Conservation (phyloP, 2,329 filamentous ascomycete species). For the Ampelomyces quisqualis region DNA sequence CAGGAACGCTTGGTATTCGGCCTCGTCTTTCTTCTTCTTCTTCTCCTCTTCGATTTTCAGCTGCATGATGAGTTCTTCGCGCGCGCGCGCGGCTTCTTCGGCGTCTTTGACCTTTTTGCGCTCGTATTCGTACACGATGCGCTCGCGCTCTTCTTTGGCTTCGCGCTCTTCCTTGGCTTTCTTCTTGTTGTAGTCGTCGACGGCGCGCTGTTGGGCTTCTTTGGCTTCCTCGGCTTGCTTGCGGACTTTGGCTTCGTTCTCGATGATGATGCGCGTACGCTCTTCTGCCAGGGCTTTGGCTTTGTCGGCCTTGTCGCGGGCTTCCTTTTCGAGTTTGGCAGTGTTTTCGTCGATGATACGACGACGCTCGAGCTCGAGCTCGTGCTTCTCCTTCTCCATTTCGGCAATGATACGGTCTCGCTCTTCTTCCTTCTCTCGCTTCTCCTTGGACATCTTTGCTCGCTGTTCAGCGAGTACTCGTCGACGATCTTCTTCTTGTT, state of each 20-base stretch:
- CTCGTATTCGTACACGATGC: constrained; percentile 41
- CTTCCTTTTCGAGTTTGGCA: constrained; percentile 33
- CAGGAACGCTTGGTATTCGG: constrained; percentile 46
- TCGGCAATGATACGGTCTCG: constrained; percentile 31
- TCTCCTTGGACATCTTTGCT: constrained; percentile 22
- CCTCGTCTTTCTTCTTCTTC: constrained; percentile 46
- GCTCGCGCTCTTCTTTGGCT: constrained; percentile 33
- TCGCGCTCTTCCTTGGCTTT: constrained; percentile 36
- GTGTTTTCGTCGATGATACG: constrained; percentile 38
- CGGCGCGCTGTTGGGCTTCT: constrained; percentile 34
- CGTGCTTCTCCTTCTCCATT: constrained; percentile 26
- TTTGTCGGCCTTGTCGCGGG: constrained; percentile 27
- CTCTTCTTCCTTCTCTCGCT: constrained; percentile 26
- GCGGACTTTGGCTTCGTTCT: constrained; percentile 30
- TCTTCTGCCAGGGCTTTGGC: constrained; percentile 30
- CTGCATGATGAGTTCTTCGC: constrained; percentile 43
- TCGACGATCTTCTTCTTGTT: constrained; percentile 24
- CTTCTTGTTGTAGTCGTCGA: constrained; percentile 39
- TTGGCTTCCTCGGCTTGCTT: constrained; percentile 36
- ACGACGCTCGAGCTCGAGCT: constrained; percentile 31
- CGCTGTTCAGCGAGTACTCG: constrained; percentile 26
- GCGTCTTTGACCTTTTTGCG: constrained; percentile 41
- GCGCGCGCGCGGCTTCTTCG: constrained; percentile 38
- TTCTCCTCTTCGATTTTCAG: constrained; percentile 45
- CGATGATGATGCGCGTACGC: constrained; percentile 31